Evolutionary conservation across 768 basidiomycete species (phyloP).

Genomic region (Psilocybe cubensis): DNA sequence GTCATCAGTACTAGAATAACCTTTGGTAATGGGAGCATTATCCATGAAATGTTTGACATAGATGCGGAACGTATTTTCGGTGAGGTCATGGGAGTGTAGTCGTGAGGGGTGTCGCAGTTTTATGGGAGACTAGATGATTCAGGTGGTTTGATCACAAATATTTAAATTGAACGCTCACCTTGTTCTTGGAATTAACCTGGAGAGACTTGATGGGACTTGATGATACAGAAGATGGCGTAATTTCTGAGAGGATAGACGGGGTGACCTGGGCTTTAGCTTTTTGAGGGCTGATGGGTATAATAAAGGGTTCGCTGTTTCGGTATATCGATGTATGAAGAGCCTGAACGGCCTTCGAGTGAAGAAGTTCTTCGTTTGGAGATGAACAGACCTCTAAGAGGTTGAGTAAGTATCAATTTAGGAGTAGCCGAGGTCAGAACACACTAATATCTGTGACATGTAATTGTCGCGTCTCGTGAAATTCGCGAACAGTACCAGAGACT

Average conservation of each 20-base stretch:
- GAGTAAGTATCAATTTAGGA: not conserved
- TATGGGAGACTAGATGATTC: slow-evolving; percentile 35
- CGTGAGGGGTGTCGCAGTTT: slow-evolving; percentile 77
- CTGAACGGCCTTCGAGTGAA: slow-evolving; percentile 56
- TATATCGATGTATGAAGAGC: slow-evolving; percentile 59
- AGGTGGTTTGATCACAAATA: not conserved
- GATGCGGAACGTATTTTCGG: slow-evolving; percentile 69
- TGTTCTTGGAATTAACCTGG: slow-evolving; percentile 7
- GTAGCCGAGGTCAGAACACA: slow-evolving; percentile 28
- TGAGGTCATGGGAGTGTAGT: slow-evolving; percentile 68
- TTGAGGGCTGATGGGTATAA: slow-evolving; percentile 35
- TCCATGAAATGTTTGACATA: slow-evolving; percentile 85
- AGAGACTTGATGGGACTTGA: slow-evolving; percentile 22
- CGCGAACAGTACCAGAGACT: slow-evolving; percentile 49
- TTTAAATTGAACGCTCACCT: slow-evolving; percentile 17
- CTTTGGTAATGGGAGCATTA: slow-evolving; percentile 37
- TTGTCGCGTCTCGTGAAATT: slow-evolving; percentile 44
- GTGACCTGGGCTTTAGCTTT: slow-evolving; percentile 9
- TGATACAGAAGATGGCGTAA: slow-evolving; percentile 22
- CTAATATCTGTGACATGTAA: slow-evolving; percentile 55
- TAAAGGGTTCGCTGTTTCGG: slow-evolving; percentile 50
- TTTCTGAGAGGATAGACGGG: slow-evolving; percentile 13
- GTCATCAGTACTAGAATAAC: slow-evolving; percentile 14
- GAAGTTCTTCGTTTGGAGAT: slow-evolving; percentile 61
- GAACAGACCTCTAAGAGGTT: slow-evolving; percentile 42